Percentiles rank a stretch among this genome's conserved stretches.
Conservation (phyloP, 2,329 filamentous ascomycete genomes). For the Calonectria pseudoreteaudii region DNA sequence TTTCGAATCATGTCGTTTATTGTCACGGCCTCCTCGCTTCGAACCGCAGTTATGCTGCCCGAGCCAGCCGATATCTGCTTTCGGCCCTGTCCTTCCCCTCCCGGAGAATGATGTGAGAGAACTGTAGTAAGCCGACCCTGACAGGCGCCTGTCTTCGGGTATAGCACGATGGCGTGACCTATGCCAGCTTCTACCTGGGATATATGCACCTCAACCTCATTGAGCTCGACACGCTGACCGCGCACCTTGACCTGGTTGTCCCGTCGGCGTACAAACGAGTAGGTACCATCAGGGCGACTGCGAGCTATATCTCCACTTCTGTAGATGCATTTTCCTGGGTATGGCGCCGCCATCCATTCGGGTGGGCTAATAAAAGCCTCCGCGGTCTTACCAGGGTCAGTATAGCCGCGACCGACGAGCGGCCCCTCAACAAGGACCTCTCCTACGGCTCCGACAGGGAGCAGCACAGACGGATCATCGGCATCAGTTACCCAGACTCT, state of each 20-base stretch:
- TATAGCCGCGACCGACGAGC: constrained; percentile 32
- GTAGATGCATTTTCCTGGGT: constrained; percentile 45
- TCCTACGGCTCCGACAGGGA: neutral
- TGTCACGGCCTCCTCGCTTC: neutral
- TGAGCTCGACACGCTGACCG: no score
- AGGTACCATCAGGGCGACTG: constrained; percentile 53
- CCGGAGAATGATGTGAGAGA: no score
- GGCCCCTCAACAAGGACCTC: constrained; percentile 34
- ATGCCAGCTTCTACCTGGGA: neutral
- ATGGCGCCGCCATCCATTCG: neutral
- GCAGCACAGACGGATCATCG: neutral
- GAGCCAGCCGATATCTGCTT: no score
- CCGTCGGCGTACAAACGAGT: constrained; percentile 62
- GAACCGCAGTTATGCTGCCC: no score
- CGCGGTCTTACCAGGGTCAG: neutral
- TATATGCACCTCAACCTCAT: constrained; percentile 27
- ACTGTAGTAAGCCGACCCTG: neutral
- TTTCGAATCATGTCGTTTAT: constrained; percentile 18
- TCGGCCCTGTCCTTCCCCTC: neutral
- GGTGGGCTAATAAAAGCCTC: neutral
- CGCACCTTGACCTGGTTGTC: constrained; percentile 70
- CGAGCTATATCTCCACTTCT: constrained; percentile 60
- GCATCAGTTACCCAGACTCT: neutral
- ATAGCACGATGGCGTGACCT: neutral
- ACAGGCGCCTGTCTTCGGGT: constrained; percentile 23